phyloP scores from a whole-genome alignment of 768 basidiomycete genomes.

The Tricholoma bakamatsutake region DNA sequence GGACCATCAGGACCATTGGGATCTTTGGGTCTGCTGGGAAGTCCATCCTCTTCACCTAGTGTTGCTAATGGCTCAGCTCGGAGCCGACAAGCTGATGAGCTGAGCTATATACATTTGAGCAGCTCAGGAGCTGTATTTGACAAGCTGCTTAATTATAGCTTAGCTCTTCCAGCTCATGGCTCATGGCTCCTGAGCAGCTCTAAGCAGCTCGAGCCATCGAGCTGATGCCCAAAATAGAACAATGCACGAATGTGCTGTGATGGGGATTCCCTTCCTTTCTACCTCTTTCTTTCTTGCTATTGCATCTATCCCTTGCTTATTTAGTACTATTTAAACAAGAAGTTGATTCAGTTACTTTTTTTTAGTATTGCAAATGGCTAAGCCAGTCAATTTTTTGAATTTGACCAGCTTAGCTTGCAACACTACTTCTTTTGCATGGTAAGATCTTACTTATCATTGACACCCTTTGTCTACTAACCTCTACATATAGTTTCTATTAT shows the following conservation, averaged over 20 bases:
- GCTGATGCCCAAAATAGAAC: not conserved
- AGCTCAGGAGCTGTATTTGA: not conserved
- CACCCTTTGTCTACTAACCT: too few species aligned
- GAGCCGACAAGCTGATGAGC: not conserved
- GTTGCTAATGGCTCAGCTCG: not conserved
- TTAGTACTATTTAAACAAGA: not conserved
- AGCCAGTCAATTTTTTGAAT: too few species aligned
- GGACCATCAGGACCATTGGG: too few species aligned
- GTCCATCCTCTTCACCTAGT: too few species aligned
- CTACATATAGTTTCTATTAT: too few species aligned
- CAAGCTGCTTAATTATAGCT: not conserved
- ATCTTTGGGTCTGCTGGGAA: too few species aligned
- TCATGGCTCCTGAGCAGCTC: not conserved
- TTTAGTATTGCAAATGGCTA: too few species aligned
- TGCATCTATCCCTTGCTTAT: not conserved
- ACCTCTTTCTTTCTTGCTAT: not conserved
- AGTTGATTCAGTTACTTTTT: not conserved
- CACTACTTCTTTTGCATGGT: too few species aligned
- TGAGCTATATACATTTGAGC: conserved; percentile 2
- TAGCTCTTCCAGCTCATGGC: not conserved
- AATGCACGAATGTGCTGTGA: not conserved
- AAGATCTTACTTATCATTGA: too few species aligned
- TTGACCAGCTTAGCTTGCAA: too few species aligned
- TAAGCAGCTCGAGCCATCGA: not conserved
- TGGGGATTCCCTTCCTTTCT: not conserved